phyloP scores from a whole-genome alignment of 176 grass and related monocot species.

The Oryza officinalis region DNA sequence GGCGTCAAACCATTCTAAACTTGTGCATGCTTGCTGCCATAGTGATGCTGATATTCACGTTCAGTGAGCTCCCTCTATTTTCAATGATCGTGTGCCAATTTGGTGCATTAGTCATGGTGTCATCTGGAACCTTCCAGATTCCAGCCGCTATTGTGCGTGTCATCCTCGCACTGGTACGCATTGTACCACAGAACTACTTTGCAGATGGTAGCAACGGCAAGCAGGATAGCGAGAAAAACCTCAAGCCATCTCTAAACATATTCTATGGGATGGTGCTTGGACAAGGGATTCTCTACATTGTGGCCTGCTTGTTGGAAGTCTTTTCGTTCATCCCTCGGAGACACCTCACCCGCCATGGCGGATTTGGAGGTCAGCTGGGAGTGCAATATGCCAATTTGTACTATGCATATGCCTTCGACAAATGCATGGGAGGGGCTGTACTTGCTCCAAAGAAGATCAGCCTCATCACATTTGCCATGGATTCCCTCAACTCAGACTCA shows the following conservation, averaged over 20 bases:
- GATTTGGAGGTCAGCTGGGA: background rate
- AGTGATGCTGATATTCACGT: background rate
- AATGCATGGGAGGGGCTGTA: background rate
- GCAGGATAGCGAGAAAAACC: background rate
- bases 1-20: background rate
- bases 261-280: background rate
- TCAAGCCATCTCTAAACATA: background rate
- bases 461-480: background rate
- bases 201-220: no score
- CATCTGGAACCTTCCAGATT: conserved; percentile 10
- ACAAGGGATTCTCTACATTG: background rate
- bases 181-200: no score
- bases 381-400: background rate
- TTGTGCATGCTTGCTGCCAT: background rate
- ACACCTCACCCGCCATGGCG: background rate
- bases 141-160: background rate
- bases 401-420: background rate
- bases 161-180: background rate
- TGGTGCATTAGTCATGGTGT: background rate
- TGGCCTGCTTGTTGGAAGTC: background rate
- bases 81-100: background rate
- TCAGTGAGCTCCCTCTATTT: background rate
- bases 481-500: background rate
- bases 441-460: background rate
- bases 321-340: background rate